Evolutionary conservation across 352 stramenopile genomes (phyloP).

Genomic region (Phytophthora citricola): DNA sequence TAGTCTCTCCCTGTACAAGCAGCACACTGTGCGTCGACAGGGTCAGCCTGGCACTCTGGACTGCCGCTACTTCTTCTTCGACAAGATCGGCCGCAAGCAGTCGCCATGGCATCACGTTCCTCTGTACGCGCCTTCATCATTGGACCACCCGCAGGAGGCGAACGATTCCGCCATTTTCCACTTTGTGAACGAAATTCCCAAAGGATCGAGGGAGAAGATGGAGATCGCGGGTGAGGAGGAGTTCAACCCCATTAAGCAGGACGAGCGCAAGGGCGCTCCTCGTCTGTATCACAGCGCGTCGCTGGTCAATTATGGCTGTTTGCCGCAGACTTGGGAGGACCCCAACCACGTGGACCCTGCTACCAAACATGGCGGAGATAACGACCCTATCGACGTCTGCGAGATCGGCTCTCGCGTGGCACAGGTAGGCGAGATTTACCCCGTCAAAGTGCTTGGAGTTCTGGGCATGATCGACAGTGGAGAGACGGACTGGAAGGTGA

Average conservation of each 20-base stretch:
- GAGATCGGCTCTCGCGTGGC: slow-evolving; percentile 96
- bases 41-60: slow-evolving; percentile 69
- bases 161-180: slow-evolving; percentile 74
- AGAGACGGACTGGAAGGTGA: slow-evolving; percentile 99
- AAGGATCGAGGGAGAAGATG: slow-evolving; percentile 91
- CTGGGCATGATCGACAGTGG: slow-evolving; percentile 99
- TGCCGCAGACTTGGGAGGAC: slow-evolving; percentile 99
- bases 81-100: slow-evolving; percentile 75
- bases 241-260: slow-evolving; percentile 97
- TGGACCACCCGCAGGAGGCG: slow-evolving; percentile 45
- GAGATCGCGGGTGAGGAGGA: slow-evolving; percentile 92
- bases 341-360: slow-evolving; percentile 94
- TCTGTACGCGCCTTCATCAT: slow-evolving; percentile 59
- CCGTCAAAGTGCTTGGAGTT: slow-evolving; percentile 97
- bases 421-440: slow-evolving; percentile 92
- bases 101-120: slow-evolving; percentile 95
- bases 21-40: slow-evolving; percentile 75
- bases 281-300: slow-evolving; percentile 90
- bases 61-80: slow-evolving; percentile 88
- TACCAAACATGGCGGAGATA: slow-evolving; percentile 94
- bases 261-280: slow-evolving; percentile 98
- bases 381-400: slow-evolving; percentile 99
- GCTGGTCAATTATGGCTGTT: slow-evolving; percentile 97
- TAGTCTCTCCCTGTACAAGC: slow-evolving; percentile 2
- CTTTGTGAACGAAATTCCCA: slow-evolving; percentile 96